Conservation (phyloP, 371 early-diverging fungal genomes). For the Batkoa obscura region DNA sequence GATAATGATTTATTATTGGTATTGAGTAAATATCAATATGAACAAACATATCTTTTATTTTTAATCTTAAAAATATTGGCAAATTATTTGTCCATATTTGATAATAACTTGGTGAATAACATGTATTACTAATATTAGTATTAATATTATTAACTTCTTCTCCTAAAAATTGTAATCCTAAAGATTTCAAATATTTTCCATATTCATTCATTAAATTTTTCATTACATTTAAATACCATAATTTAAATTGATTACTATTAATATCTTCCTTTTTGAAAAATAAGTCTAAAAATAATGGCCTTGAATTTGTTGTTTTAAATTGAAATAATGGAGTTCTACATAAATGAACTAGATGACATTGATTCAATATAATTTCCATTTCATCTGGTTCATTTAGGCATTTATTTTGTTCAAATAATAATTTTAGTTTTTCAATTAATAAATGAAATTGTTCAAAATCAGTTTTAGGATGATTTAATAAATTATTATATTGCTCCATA, state of each 20-base stretch:
- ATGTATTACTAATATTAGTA: too few relatives aligned
- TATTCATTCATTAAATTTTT: neutral
- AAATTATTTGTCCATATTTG: neutral
- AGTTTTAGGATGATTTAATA: neutral
- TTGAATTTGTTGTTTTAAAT: neutral
- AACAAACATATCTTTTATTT: neutral
- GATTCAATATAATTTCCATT: neutral
- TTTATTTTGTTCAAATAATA: neutral
- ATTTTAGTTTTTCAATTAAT: neutral
- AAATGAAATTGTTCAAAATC: neutral
- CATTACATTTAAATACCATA: neutral
- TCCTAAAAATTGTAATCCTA: neutral
- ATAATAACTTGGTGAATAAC: neutral
- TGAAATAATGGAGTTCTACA: neutral
- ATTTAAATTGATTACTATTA: neutral
- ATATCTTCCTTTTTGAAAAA: neutral
- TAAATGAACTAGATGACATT: neutral
- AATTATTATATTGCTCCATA: conserved; percentile 1
- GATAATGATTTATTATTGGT: too few relatives aligned
- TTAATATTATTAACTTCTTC: neutral
- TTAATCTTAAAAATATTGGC: neutral
- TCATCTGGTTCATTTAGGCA: neutral
- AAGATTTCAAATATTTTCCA: neutral
- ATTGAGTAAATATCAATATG: too few relatives aligned
- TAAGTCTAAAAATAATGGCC: neutral